Conservation (phyloP, 257 asterid genomes). For the Jasminum sambac region DNA sequence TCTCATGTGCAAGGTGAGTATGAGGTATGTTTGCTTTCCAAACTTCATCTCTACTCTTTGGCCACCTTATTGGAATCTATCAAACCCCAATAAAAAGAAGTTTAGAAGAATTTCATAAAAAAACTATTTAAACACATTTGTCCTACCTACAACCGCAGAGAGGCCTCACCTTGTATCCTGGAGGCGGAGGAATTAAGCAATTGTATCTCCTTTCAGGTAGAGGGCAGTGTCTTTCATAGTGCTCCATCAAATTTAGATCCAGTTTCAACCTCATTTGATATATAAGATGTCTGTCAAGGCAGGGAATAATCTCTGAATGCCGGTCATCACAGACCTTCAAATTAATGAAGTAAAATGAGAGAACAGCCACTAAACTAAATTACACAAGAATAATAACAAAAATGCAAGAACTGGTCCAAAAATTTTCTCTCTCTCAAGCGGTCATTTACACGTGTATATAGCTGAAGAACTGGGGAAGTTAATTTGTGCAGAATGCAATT, state of each 20-base stretch:
- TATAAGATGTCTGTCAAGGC: conserved; percentile 92
- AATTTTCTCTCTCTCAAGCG: conserved; percentile 9
- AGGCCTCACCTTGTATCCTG: conserved; percentile 79
- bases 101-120: not conserved
- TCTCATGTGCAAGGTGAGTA: conserved; percentile 92
- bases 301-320: conserved; percentile 94
- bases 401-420: conserved; percentile 1
- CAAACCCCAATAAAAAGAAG: conserved; percentile 14
- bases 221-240: conserved; percentile 97
- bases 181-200: conserved; percentile 94
- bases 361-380: conserved; percentile 19
- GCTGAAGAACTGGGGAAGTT: not conserved
- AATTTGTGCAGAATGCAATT: conserved; percentile 16
- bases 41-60: conserved; percentile 87
- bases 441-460: conserved; percentile 10
- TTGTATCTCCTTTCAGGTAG: conserved; percentile 84
- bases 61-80: conserved; percentile 91
- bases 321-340: conserved; percentile 95
- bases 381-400: conserved; percentile 6
- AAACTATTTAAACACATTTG: conserved; percentile 17
- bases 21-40: conserved; percentile 97
- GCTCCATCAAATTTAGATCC: conserved; percentile 97
- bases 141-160: conserved; percentile 11
- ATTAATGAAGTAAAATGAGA: conserved; percentile 17
- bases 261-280: conserved; percentile 87